Evolutionary conservation across 129 eudicot genomes (phyloP).

Genomic region (Helichrysum umbraculigerum): DNA sequence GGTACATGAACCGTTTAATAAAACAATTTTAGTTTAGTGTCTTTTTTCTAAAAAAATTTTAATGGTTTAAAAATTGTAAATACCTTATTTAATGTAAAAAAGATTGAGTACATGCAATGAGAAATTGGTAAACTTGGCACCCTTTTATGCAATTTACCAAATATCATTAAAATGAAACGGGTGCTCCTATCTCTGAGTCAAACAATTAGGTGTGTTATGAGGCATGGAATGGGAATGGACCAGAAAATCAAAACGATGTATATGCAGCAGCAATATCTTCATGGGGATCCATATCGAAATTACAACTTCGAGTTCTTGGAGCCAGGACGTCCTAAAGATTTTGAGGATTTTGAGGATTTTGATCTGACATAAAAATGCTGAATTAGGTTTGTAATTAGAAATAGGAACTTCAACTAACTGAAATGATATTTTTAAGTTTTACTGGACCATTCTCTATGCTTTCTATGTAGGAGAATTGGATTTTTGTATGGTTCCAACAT

Average conservation of each 20-base stretch:
- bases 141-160: no score
- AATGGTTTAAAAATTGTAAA: no score
- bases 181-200: not conserved
- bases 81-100: no score
- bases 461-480: slow-evolving; percentile 23
- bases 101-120: no score
- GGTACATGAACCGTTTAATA: no score
- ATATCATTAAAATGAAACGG: not conserved
- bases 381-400: not conserved
- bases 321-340: slow-evolving; percentile 60
- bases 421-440: not conserved
- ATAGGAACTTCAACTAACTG: slow-evolving; percentile 22
- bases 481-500: slow-evolving; percentile 6
- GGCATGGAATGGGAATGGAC: not conserved
- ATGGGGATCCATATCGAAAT: slow-evolving; percentile 3
- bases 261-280: slow-evolving; percentile 18
- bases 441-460: slow-evolving; percentile 22
- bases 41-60: no score
- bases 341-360: slow-evolving; percentile 51
- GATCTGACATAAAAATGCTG: slow-evolving; percentile 31
- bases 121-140: no score
- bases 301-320: slow-evolving; percentile 53
- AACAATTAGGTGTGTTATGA: not conserved
- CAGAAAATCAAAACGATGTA: not conserved
- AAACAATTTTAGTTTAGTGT: no score